Base-by-base conservation (phyloP, 2,329 filamentous ascomycete species). In the Colletotrichum graminicola region DNA sequence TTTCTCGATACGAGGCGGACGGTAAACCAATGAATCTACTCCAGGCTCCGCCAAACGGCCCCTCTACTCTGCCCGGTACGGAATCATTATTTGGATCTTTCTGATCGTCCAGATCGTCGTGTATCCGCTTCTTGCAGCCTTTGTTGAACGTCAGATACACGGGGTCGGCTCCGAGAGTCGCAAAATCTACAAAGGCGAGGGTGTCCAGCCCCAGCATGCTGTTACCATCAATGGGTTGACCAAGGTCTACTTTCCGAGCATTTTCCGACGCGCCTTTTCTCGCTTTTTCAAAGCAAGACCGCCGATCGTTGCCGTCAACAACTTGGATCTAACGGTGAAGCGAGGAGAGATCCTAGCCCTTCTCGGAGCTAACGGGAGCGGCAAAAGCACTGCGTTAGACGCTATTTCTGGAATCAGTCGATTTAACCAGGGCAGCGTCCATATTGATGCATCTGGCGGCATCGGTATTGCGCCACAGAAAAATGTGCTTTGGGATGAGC, bases 331-430 rank as follows among this genome's bases (percentile, higher is more conserved):
- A 54, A 87, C 88, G 14, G 93, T 93, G 3, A 86, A 89, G 6
- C 89, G 90, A 72, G 95, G 95, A 0, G 92, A 97, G 76, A 97
- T 98, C 63, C 88, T 97, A 78, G 93, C 95, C 1, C 84, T 98
- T 0, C 87, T 98, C 0, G 55, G 83, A 85, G 59, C 87, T 76
- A 90, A 92, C 74, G 83, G 89, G 87, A 94, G 91, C 75, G 95
- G 95, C 41, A 98, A 98, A 80, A 94, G 91, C 66, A 97, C 95
- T 0, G 79, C 78, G 2, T 75, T 80, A 11, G 77, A 80, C 49
- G 76, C 76, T 18, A 75, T 79, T 34, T 76, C 78, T 1, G 78
- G 78, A 14, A 77, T 77, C 45, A 77, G 74, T 64, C 75, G 76
- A 41, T 79, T 78, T 41, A 91, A 91, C 2, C 82, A 92, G 7